Percentiles rank a stretch among this genome's conserved stretches.
These are phyloP conservation scores for Epichloe gansuensis DNA, from an alignment of 2,329 filamentous ascomycete species.

Conservation along the genomic window DNA sequence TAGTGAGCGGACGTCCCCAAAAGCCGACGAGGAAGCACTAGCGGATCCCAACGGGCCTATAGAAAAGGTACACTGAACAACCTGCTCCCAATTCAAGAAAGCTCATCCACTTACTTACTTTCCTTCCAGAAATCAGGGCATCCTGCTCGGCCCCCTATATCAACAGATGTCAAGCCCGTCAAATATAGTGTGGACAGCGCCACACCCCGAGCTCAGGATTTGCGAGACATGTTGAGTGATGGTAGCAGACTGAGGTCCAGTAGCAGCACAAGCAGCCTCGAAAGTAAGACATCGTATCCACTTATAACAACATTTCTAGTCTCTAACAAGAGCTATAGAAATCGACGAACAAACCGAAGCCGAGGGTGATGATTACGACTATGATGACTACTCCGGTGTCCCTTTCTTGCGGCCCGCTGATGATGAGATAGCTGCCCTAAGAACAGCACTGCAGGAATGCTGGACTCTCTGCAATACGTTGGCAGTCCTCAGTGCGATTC, in stretches of 20 bases:
- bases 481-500: slow-evolving; percentile 73
- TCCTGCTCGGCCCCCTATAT: slow-evolving; percentile 56
- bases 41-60: slow-evolving; percentile 10
- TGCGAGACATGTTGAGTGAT: slow-evolving; percentile 56
- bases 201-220: slow-evolving; percentile 73
- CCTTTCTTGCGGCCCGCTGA: slow-evolving; percentile 32
- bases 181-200: slow-evolving; percentile 54
- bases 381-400: slow-evolving; percentile 30
- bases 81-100: not conserved
- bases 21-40: slow-evolving; percentile 23
- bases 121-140: slow-evolving; percentile 8
- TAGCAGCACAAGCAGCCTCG: slow-evolving; percentile 61
- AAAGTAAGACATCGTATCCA: slow-evolving; percentile 42
- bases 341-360: slow-evolving; percentile 42
- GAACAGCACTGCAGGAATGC: slow-evolving; percentile 69
- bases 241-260: slow-evolving; percentile 46
- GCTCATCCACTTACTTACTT: not conserved
- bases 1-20: slow-evolving; percentile 24
- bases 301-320: not conserved
- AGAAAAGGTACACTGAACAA: slow-evolving; percentile 12
- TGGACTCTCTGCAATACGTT: slow-evolving; percentile 92
- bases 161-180: slow-evolving; percentile 57
- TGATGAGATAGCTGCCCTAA: slow-evolving; percentile 54
- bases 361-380: slow-evolving; percentile 38
- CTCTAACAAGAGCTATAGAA: slow-evolving; percentile 24